These are phyloP conservation scores for Alternaria sp. DNA, from an alignment of 2,329 filamentous ascomycete species.

Conservation along the genomic window DNA sequence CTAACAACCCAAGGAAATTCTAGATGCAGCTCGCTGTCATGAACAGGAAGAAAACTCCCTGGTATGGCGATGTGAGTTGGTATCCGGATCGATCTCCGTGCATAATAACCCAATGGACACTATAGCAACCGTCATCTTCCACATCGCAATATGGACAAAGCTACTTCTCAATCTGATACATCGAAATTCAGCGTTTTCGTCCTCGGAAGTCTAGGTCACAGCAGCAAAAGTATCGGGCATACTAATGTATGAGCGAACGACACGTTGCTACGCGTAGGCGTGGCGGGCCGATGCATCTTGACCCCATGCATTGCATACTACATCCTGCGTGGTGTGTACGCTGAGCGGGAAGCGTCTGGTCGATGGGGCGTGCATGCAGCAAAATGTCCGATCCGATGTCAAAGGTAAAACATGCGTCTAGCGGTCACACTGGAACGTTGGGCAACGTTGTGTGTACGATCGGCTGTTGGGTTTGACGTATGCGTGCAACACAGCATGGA, in stretches of 20 bases:
- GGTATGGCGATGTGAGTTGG: background rate
- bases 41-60: background rate
- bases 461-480: conserved; percentile 9
- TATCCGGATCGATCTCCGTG: background rate
- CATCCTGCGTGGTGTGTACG: conserved; percentile 9
- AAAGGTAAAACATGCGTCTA: conserved; percentile 1
- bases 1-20: background rate
- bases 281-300: conserved; percentile 12
- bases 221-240: background rate
- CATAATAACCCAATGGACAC: background rate
- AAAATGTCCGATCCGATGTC: conserved; percentile 2
- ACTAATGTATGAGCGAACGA: background rate
- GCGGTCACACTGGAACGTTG: background rate
- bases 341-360: conserved; percentile 13
- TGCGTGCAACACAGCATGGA: background rate
- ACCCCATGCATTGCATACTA: conserved; percentile 2
- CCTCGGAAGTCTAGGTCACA: background rate
- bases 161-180: background rate
- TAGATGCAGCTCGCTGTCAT: background rate
- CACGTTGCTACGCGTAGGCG: conserved; percentile 4
- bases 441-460: conserved; percentile 2
- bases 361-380: conserved; percentile 15
- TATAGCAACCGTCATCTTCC: background rate
- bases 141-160: background rate
- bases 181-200: background rate